Conservation (phyloP, 2,329 filamentous ascomycete species). For the Xylariaceae sp. region DNA sequence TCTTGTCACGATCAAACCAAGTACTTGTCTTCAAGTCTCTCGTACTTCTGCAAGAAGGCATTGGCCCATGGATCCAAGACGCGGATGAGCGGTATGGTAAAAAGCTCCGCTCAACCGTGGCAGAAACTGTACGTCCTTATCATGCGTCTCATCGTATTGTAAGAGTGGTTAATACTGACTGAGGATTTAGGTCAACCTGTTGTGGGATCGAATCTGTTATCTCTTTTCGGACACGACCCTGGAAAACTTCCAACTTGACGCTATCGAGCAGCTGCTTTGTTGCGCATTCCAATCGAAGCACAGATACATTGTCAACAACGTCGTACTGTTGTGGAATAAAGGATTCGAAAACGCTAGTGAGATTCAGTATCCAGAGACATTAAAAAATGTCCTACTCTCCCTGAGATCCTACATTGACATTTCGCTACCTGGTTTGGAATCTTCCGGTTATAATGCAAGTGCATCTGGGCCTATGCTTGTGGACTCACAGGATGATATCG, state of each 20-base stretch:
- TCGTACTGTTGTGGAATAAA: slow-evolving; percentile 59
- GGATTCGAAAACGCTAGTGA: slow-evolving; percentile 57
- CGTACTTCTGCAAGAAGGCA: slow-evolving; percentile 54
- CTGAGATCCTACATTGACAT: slow-evolving; percentile 51
- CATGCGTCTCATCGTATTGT: not conserved
- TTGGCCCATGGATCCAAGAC: slow-evolving; percentile 62
- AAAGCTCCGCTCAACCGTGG: slow-evolving; percentile 37
- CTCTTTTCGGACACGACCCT: slow-evolving; percentile 35
- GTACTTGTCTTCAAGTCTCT: slow-evolving; percentile 53
- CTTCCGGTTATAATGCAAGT: slow-evolving; percentile 35
- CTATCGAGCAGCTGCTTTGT: slow-evolving; percentile 51
- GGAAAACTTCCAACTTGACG: slow-evolving; percentile 42
- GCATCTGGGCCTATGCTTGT: slow-evolving; percentile 40
- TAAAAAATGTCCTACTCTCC: slow-evolving; percentile 58
- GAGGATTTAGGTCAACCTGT: slow-evolving; percentile 39
- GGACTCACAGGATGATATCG: slow-evolving; percentile 46
- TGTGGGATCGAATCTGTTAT: slow-evolving; percentile 48
- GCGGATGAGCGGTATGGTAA: slow-evolving; percentile 38
- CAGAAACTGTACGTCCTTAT: slow-evolving; percentile 40
- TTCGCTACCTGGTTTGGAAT: slow-evolving; percentile 40
- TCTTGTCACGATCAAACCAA: slow-evolving; percentile 45
- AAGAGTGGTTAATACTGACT: slow-evolving; percentile 6
- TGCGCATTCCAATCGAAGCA: slow-evolving; percentile 56
- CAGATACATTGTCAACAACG: slow-evolving; percentile 46
- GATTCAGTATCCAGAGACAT: slow-evolving; percentile 58